phyloP scores from a whole-genome alignment of 2,329 filamentous ascomycete species.

The Fusarium sp. region DNA sequence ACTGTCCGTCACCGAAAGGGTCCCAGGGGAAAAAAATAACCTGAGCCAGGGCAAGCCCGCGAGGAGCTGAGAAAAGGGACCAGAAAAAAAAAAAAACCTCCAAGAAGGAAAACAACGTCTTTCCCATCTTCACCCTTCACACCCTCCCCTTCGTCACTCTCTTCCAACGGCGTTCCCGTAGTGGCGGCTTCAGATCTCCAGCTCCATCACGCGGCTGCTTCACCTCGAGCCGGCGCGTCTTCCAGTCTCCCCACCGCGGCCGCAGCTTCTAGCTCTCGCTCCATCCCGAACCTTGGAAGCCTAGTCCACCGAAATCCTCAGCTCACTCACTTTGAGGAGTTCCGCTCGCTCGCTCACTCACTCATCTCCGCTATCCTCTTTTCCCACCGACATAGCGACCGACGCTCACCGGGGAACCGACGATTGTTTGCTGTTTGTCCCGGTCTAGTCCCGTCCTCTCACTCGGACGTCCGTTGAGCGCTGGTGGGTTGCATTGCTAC shows the following conservation, averaged over 20 bases:
- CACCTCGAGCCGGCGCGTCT: conserved; percentile 40
- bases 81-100: conserved; percentile 4
- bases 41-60: background rate
- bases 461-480: conserved; percentile 30
- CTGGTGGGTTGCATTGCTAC: conserved; percentile 31
- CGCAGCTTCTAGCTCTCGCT: conserved; percentile 29
- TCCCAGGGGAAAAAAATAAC: conserved; percentile 18
- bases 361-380: conserved; percentile 10
- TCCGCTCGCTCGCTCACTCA: conserved; percentile 25
- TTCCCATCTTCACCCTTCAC: conserved; percentile 20
- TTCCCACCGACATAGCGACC: background rate
- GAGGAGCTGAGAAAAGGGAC: conserved; percentile 21
- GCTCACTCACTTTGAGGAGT: background rate
- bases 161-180: conserved; percentile 24
- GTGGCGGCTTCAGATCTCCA: conserved; percentile 36
- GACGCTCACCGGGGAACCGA: conserved; percentile 1
- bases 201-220: conserved; percentile 39
- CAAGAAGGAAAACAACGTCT: conserved; percentile 24
- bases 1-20: conserved; percentile 31
- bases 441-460: conserved; percentile 24
- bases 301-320: background rate
- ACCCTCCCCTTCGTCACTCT: conserved; percentile 1
- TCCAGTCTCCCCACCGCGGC: conserved; percentile 33
- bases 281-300: background rate
- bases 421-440: conserved; percentile 28